Evolutionary conservation across 2,329 filamentous ascomycete genomes (phyloP).

Genomic region (Lachnellula hyalina): DNA sequence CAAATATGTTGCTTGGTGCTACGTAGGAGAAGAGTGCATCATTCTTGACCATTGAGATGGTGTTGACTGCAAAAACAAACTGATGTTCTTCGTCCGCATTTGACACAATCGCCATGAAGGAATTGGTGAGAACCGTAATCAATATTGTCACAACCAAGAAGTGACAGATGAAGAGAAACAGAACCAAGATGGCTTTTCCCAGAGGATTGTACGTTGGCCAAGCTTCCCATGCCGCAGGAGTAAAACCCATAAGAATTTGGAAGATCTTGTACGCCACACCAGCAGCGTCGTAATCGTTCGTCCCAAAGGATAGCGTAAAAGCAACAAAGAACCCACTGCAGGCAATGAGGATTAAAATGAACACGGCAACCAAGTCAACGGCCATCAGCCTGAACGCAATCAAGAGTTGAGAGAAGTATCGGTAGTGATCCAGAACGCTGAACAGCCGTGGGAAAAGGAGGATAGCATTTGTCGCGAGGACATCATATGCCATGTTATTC

Average conservation of each 20-base stretch:
- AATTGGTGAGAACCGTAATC: conserved; percentile 93
- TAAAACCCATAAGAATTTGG: conserved; percentile 93
- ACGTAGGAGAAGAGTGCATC: conserved; percentile 93
- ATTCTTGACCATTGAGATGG: conserved; percentile 98
- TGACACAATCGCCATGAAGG: conserved; percentile 89
- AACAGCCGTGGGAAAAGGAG: conserved; percentile 86
- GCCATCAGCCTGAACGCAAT: conserved; percentile 95
- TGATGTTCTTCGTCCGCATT: conserved; percentile 90
- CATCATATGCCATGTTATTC: conserved; percentile 85
- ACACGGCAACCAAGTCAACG: conserved; percentile 78
- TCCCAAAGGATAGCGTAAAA: conserved; percentile 74
- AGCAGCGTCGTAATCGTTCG: conserved; percentile 61
- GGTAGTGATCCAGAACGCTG: conserved; percentile 88
- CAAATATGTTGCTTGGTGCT: conserved; percentile 84
- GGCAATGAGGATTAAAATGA: conserved; percentile 76
- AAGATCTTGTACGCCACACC: conserved; percentile 88
- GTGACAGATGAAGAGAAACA: conserved; percentile 92
- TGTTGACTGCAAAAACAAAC: conserved; percentile 94
- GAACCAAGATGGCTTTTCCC: conserved; percentile 67
- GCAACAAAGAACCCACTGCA: conserved; percentile 96
- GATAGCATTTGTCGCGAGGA: conserved; percentile 87
- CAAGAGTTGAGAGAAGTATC: conserved; percentile 90
- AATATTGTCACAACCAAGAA: conserved; percentile 93
- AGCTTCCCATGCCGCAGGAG: conserved; percentile 85
- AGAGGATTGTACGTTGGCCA: conserved; percentile 73